Base-by-base conservation (phyloP, 768 basidiomycete species). In the Leccinum truebloodii region DNA sequence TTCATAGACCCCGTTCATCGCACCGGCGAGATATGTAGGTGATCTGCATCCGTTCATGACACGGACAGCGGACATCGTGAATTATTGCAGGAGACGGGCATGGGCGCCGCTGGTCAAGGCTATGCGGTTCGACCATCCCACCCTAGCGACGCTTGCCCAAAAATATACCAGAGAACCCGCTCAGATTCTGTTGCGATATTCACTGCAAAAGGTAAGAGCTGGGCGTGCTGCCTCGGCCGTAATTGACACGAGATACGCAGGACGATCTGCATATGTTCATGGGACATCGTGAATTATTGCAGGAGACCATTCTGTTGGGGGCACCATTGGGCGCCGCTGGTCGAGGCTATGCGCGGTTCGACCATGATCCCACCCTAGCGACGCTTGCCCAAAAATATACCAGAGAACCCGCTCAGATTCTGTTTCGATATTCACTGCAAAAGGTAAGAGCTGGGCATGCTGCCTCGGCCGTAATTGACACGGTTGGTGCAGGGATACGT, bases 1-100 rank as follows among this genome's bases (percentile, higher is more conserved):
- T 49, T 9, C n/a, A 53, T 51, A 53, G 44, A 44, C 37, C 32
- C 28, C 54, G 32, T 63, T 41, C 50, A 48, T 60, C 60, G 57
- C 59, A 48, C 51, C 28, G 50, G 14, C 58, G 30, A 62, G 53
- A 39, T 59, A 50, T 39, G 60, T 48, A 82, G 80, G 80, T 57
- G 82, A 86, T 65, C 69, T 84, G 24, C 82, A 91, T 72, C 90
- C 88, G 2, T 92, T 88, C 71, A 88, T 88, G 86, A 81, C 83
- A 34, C 80, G 85, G 48, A 76, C 24, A 26, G 24, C 74, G 20
- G 83, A 86, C 52, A 83, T 89, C 52, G 86, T 90, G 30, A 75
- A 77, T 6, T 82, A 67, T 35, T 88, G 85, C 71, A 77, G 77
- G 55, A 70, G 82, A 61, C 76, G 90, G 79, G 89, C 86, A 55